Evolutionary conservation across 1,139 yeast species (phyloP).

Genomic region (Lodderomyces oxycetoniae): DNA sequence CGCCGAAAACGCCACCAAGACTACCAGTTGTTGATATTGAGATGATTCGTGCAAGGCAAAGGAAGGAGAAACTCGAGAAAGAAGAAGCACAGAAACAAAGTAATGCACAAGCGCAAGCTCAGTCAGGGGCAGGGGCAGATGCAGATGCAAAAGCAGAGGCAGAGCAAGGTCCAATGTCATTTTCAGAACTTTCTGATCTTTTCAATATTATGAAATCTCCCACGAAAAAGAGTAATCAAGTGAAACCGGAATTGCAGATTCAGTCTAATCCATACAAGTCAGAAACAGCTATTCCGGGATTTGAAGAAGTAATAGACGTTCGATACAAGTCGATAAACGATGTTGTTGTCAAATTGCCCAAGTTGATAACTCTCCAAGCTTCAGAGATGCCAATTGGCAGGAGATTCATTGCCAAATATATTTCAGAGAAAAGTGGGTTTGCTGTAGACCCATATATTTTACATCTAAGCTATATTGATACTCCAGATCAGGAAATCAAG

Average conservation of each 20-base stretch:
- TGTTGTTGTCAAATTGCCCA: constrained; percentile 23
- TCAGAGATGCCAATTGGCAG: constrained; percentile 28
- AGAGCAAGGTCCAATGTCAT: constrained; percentile 27
- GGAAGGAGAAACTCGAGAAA: constrained; percentile 1
- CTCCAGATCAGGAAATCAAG: constrained; percentile 15
- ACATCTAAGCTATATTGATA: constrained; percentile 12
- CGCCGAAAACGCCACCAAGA: constrained; percentile 49
- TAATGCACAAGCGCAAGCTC: not conserved
- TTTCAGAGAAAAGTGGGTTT: constrained; percentile 12
- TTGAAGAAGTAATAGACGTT: constrained; percentile 1
- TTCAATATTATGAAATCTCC: constrained; percentile 26
- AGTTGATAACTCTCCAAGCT: constrained; percentile 18
- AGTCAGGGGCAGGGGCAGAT: constrained; percentile 9
- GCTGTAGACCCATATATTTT: constrained; percentile 23
- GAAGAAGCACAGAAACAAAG: constrained; percentile 1
- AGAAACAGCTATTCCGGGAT: constrained; percentile 1
- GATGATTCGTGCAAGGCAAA: constrained; percentile 5
- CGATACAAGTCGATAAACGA: not conserved
- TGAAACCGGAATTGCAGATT: constrained; percentile 6
- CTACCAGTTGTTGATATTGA: constrained; percentile 52
- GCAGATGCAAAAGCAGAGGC: constrained; percentile 10
- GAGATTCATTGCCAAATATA: constrained; percentile 20
- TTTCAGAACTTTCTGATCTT: constrained; percentile 36
- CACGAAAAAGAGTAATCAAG: constrained; percentile 1
- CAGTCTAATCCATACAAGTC: constrained; percentile 3